These are phyloP conservation scores for Acidiella bohemica DNA, from an alignment of 495 filamentous ascomycete species.

Conservation along the genomic window DNA sequence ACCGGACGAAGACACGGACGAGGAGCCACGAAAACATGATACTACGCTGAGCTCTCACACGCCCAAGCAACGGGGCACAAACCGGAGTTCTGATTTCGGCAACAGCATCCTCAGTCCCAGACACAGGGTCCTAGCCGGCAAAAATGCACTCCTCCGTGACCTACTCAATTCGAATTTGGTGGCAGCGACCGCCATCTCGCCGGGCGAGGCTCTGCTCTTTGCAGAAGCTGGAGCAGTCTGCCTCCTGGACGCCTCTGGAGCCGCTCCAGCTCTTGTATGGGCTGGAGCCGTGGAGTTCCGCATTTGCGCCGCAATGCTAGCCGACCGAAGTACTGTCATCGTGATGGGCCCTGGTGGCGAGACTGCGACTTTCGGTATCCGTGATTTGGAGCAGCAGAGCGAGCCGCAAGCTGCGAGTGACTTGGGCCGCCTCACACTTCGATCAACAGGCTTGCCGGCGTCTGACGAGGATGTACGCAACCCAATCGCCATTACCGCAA, in stretches of 20 bases:
- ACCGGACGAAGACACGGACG: conserved; percentile 44
- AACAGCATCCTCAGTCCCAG: conserved; percentile 27
- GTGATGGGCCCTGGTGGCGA: conserved; percentile 16
- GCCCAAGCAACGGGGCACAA: conserved; percentile 8
- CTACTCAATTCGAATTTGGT: conserved; percentile 76
- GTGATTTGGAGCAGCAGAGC: not conserved
- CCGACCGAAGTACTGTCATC: conserved; percentile 11
- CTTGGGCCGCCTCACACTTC: too few relatives aligned
- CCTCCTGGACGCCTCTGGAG: conserved; percentile 63
- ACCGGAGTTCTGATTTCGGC: conserved; percentile 31
- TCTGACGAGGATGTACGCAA: not conserved
- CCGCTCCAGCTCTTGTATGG: conserved; percentile 52
- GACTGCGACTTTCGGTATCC: not conserved
- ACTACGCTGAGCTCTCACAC: not conserved
- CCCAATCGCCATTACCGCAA: not conserved
- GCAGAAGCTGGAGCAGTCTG: conserved; percentile 63
- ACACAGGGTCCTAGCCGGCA: conserved; percentile 36
- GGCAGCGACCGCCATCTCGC: conserved; percentile 57
- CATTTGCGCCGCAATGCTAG: conserved; percentile 38
- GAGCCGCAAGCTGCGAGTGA: too few relatives aligned
- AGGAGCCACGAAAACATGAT: conserved; percentile 36
- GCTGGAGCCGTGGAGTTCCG: conserved; percentile 48
- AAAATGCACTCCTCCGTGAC: conserved; percentile 57
- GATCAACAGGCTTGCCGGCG: too few relatives aligned
- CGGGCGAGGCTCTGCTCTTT: conserved; percentile 51